phyloP scores from a whole-genome alignment of 2,329 filamentous ascomycete genomes.

The Bipolaris zeicola region DNA sequence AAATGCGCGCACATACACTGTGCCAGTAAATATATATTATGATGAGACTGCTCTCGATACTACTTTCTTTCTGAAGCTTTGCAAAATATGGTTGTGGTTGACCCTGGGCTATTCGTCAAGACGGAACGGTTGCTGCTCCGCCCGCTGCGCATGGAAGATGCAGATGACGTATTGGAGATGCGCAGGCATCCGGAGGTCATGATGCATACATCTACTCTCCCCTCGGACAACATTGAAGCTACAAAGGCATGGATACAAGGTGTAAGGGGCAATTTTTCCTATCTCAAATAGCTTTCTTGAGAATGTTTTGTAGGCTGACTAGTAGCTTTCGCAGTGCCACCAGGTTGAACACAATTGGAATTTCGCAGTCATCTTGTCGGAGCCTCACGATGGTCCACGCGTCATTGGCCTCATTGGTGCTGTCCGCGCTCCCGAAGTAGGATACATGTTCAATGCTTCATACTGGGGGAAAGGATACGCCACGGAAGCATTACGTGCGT shows the following conservation, averaged over 20 bases:
- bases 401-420: constrained; percentile 53
- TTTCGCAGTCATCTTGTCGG: constrained; percentile 54
- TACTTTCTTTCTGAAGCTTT: constrained; percentile 3
- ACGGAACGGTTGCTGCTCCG: constrained; percentile 64
- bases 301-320: neutral
- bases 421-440: constrained; percentile 49
- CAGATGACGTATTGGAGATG: constrained; percentile 57
- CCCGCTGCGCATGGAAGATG: constrained; percentile 57
- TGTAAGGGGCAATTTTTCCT: neutral
- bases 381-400: constrained; percentile 21
- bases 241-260: constrained; percentile 48
- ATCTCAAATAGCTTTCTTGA: no score
- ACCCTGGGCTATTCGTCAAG: constrained; percentile 34
- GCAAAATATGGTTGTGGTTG: constrained; percentile 44
- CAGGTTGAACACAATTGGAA: constrained; percentile 57
- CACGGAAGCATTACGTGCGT: constrained; percentile 52
- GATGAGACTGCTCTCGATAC: constrained; percentile 24
- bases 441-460: constrained; percentile 51
- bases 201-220: constrained; percentile 61
- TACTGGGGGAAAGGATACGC: constrained; percentile 52
- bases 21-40: neutral
- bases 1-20: neutral
- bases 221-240: constrained; percentile 55
- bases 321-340: constrained; percentile 24
- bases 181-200: constrained; percentile 67